Evolutionary conservation across 805 yeast genomes (phyloP), one percentile per base, ranked within the genome.

Genomic region (Isabelozyma pseudorhagii): DNA sequence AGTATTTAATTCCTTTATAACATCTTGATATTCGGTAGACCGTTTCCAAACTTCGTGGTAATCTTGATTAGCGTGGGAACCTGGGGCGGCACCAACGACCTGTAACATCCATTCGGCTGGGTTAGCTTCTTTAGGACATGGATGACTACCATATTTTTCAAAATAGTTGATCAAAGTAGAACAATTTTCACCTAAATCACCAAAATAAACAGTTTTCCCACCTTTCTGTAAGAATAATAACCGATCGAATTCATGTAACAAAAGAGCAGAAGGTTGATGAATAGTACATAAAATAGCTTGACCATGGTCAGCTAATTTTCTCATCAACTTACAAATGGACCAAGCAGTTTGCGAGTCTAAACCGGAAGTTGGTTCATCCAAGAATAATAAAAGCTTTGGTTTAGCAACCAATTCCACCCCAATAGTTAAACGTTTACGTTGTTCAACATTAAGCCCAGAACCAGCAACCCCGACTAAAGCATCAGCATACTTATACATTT

Each of bases 81-180:
- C 91, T 6, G 91, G 91, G 36, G 91, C 90, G 47, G 91, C 91
- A 60, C 92, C 91, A 59, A 85, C 86, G 54, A 84, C 87, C 54
- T 87, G 87, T 68, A 90, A 74, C 96, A 90, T 90, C 94, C 96
- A 90, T 71, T 89, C 96, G 11, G 73, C 74, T 7, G 74, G 74
- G 52, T 69, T 69, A 8, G 74, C 70, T 55, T 67, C 69, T 34
- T 53, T 47, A 13, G 74, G 74, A 61, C 75, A 70, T 41, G 62
- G 61, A 44, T 62, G 68, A 40, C 92, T 90, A 36, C 96, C 88
- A 62, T 84, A 69, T 56, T 77, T 77, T 69, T 87, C 92, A 60
- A 87, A 87, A 66, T 87, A 87, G 50, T 74, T 64, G 42, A 84
- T 79, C 65, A 87, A 72, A 3, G 83, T 72, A 38, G 57, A 50